These are phyloP conservation scores for Scenedesmus sp. DNA, from an alignment of 163 green algal species.

Conservation along the genomic window DNA sequence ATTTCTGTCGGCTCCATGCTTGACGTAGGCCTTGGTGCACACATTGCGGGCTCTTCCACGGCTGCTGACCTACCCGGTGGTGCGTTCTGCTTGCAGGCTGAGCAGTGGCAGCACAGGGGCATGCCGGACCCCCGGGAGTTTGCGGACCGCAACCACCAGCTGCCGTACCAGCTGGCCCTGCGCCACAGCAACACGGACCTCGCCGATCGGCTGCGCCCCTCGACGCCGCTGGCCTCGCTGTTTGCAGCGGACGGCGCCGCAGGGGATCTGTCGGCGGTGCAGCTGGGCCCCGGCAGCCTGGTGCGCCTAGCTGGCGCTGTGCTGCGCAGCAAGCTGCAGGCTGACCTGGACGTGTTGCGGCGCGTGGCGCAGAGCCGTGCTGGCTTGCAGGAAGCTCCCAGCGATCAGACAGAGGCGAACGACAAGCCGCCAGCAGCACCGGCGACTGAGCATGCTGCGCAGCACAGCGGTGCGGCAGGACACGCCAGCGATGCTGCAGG, in stretches of 20 bases:
- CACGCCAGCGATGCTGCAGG: neutral
- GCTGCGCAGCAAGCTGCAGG: neutral
- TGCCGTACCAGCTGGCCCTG: neutral
- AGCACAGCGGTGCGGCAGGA: neutral
- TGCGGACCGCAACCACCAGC: slow-evolving; percentile 1
- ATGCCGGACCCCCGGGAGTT: neutral
- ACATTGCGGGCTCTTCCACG: too few species aligned
- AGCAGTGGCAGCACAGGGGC: slow-evolving; percentile 4
- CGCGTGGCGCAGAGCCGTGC: neutral
- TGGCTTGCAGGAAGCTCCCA: neutral
- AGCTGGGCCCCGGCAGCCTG: neutral
- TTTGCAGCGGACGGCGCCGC: neutral
- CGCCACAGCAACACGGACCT: neutral
- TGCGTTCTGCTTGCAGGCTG: neutral
- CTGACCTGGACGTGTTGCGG: neutral
- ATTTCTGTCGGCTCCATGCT: too few species aligned
- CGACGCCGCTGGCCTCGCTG: neutral
- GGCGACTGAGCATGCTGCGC: neutral
- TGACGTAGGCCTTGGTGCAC: too few species aligned
- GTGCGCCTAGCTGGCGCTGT: neutral
- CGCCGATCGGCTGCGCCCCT: neutral
- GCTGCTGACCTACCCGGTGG: too few species aligned
- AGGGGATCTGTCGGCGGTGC: neutral
- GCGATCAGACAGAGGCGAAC: neutral
- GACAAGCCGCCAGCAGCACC: neutral